Conservation (phyloP, 805 yeast genomes). For the Metahyphopichia silvanorum region DNA sequence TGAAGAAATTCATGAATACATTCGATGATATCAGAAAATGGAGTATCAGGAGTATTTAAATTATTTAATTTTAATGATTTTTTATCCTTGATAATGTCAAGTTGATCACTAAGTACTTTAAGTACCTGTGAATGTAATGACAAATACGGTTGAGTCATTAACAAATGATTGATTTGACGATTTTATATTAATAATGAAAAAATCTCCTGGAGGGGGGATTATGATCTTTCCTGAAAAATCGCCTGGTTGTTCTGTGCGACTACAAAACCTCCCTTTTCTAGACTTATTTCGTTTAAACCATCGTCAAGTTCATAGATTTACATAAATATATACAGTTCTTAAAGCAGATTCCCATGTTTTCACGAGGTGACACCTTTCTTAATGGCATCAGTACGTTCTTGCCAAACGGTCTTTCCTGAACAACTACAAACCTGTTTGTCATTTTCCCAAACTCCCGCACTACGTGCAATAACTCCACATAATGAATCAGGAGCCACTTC, state of each 20-base stretch:
- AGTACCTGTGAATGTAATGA: constrained; percentile 9
- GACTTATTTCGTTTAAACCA: too few relatives aligned
- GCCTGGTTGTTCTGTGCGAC: background rate
- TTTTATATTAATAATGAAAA: too few relatives aligned
- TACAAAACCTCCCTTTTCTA: too few relatives aligned
- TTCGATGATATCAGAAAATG: constrained; percentile 17
- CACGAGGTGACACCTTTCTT: constrained; percentile 47
- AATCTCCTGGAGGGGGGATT: too few relatives aligned
- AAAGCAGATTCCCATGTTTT: too few relatives aligned
- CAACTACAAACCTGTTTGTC: constrained; percentile 91
- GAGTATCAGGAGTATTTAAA: constrained; percentile 3
- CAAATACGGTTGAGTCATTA: constrained; percentile 9
- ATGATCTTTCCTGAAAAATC: background rate
- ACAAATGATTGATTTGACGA: too few relatives aligned
- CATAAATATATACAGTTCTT: too few relatives aligned
- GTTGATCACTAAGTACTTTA: constrained; percentile 17
- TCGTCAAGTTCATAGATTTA: too few relatives aligned
- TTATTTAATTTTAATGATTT: constrained; percentile 18
- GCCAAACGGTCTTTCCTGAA: constrained; percentile 95
- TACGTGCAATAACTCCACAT: constrained; percentile 89
- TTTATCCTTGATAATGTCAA: constrained; percentile 17
- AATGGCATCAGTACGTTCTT: constrained; percentile 80
- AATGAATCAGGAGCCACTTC: constrained; percentile 44
- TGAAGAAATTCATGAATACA: constrained; percentile 17
- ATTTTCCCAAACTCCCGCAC: constrained; percentile 98